phyloP scores from a whole-genome alignment of 371 early-diverging fungal genomes.

The Syncephalastrum contaminatum region DNA sequence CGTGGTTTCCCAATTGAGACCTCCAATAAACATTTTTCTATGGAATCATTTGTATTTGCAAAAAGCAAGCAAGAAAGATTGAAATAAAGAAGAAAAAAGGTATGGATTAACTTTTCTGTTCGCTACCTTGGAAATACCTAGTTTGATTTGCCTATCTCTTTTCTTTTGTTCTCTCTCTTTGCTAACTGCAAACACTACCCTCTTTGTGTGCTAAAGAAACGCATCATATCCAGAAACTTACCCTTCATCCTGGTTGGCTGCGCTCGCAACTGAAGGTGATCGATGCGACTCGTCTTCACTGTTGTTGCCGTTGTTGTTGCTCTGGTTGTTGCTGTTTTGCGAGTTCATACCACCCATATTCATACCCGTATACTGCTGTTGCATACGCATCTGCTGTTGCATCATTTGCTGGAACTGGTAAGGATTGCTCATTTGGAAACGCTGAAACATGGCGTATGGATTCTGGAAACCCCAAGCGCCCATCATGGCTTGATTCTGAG shows the following conservation, averaged over 20 bases:
- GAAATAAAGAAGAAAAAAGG: constrained; percentile 13
- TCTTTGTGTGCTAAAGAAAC: constrained; percentile 1
- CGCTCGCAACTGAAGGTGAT: constrained; percentile 25
- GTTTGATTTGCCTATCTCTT: constrained; percentile 16
- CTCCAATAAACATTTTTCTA: constrained; percentile 92
- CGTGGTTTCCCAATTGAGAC: constrained; percentile 90
- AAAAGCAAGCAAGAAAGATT: constrained; percentile 10
- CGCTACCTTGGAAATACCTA: constrained; percentile 16
- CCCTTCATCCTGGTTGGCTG: constrained; percentile 55
- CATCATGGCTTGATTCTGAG: constrained; percentile 16
- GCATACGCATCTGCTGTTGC: constrained; percentile 28
- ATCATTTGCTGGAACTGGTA: constrained; percentile 44
- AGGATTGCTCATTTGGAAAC: constrained; percentile 32
- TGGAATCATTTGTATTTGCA: constrained; percentile 4
- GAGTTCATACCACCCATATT: too few relatives aligned
- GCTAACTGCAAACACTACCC: constrained; percentile 1
- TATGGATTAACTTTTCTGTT: constrained; percentile 17
- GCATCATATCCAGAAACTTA: constrained; percentile 30
- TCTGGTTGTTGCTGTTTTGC: constrained; percentile 13
- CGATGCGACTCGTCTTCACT: constrained; percentile 10
- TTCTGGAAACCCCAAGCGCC: constrained; percentile 19
- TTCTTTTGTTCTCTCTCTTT: constrained; percentile 6
- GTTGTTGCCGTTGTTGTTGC: constrained; percentile 15
- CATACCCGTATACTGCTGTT: constrained; percentile 14
- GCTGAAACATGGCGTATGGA: constrained; percentile 30